Percentiles rank a stretch among this genome's conserved stretches.
phyloP scores from a whole-genome alignment of 306 rosid genomes.

The Dryas octopetala region DNA sequence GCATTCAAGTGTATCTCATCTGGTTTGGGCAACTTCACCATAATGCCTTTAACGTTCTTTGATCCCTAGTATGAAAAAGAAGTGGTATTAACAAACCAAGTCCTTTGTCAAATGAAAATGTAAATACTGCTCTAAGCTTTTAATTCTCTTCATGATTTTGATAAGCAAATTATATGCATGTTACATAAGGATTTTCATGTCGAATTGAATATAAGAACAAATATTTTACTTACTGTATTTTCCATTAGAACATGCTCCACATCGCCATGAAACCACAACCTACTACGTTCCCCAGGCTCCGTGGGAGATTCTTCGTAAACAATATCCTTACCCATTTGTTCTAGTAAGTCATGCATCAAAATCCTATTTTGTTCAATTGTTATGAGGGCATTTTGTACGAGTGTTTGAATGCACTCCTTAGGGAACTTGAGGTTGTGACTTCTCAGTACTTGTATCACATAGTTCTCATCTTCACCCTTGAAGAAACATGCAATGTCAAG shows the following conservation, averaged over 20 bases:
- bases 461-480: too few species aligned
- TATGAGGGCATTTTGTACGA: constrained; percentile 12
- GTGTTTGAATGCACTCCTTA: too few species aligned
- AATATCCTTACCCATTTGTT: constrained; percentile 39
- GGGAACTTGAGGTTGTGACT: too few species aligned
- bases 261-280: constrained; percentile 35
- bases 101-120: too few species aligned
- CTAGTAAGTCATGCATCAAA: constrained; percentile 43
- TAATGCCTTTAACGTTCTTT: too few species aligned
- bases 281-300: constrained; percentile 28
- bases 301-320: constrained; percentile 22
- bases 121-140: too few species aligned
- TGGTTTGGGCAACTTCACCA: not conserved
- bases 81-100: constrained; percentile 30
- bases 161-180: not conserved
- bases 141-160: not conserved
- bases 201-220: constrained; percentile 17
- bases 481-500: too few species aligned
- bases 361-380: constrained; percentile 1
- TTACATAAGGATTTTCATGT: not conserved
- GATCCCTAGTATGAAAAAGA: not conserved
- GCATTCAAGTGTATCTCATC: constrained; percentile 21
- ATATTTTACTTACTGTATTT: not conserved
- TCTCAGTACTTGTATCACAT: too few species aligned
- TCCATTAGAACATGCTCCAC: constrained; percentile 8